phyloP scores from a whole-genome alignment of 148 eudicot species.

The Limonium bicolor region DNA sequence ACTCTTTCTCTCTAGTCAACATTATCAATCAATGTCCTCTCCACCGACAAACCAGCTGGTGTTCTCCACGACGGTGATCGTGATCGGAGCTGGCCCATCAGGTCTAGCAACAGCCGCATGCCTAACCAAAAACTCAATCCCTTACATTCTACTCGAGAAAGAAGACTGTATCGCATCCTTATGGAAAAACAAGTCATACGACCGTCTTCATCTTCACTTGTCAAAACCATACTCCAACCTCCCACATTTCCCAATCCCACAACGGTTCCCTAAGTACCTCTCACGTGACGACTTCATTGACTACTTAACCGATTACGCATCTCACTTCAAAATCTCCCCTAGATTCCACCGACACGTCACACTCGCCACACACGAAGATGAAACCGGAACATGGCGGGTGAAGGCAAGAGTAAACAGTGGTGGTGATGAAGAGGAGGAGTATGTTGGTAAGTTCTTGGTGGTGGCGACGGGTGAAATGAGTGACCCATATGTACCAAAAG shows the following conservation, averaged over 20 bases:
- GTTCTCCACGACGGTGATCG: no score
- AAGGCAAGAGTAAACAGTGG: neutral
- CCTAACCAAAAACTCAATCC: constrained; percentile 12
- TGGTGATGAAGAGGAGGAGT: constrained; percentile 4
- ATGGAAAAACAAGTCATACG: constrained; percentile 38
- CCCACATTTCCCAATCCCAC: constrained; percentile 17
- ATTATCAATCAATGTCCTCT: no score
- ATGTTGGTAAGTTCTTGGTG: constrained; percentile 13
- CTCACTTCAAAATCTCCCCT: constrained; percentile 19
- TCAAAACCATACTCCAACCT: constrained; percentile 25
- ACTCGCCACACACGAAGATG: constrained; percentile 12
- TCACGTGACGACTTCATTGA: constrained; percentile 19
- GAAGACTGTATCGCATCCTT: constrained; percentile 37
- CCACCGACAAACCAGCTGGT: no score
- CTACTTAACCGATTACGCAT: constrained; percentile 31
- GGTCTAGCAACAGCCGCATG: constrained; percentile 28
- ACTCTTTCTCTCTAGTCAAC: no score
- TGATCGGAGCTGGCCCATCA: constrained; percentile 32
- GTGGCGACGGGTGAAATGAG: constrained; percentile 28
- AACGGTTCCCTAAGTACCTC: constrained; percentile 12
- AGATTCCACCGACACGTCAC: constrained; percentile 11
- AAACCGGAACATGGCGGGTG: constrained; percentile 14
- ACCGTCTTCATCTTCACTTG: constrained; percentile 36
- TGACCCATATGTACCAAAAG: constrained; percentile 10
- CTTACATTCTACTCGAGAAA: constrained; percentile 24